Evolutionary conservation across 768 basidiomycete species (phyloP), one percentile per base, ranked within the genome.

Genomic region (Psilocybe tampanensis): DNA sequence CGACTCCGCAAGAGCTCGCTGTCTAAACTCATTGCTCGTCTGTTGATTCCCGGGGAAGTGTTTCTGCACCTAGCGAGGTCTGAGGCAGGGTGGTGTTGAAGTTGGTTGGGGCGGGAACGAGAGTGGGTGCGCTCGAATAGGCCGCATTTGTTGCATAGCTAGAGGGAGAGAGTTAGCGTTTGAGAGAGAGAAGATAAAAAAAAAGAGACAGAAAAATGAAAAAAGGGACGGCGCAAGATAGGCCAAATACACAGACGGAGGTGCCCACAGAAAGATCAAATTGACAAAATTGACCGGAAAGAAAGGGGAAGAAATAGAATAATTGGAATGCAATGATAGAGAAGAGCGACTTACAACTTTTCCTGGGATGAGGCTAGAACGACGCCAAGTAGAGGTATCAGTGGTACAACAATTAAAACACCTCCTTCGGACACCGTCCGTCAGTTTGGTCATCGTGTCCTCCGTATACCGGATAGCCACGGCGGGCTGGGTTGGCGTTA

Each of bases 341-440:
- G 44, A 53, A 47, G 19, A 34, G 23, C 29, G 8, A 78, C 79
- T 45, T 56, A 81, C 79, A 62, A 92, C 90, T 82, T 92, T 92
- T 24, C 90, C 90, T 1, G 89, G 90, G 56, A 82, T 86, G 56
- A 92, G 80, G 65, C 88, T 90, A 15, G 84, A 86, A 58, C 90
- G 73, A 33, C 90, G 73, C 90, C 90, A 92, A 22, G 90, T 92
- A 47, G 86, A 87, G 29, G 91, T 92, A 60, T 92, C 90, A 12
- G 90, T 91, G 22, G 90, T 92, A 68, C 87, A 86, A 70, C 90
- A 92, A 68, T 92, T 92, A 80, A 88, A 92, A 70, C 90, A 92
- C 45, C 89, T 76, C 36, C 90, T 73, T 23, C 90, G 80, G 48
- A 92, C 86, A 39, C 89, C 80, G 67, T 91, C 88, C 66, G 84